Conservation (phyloP, 441 rosid genomes). For the Adansonia rubrostipa region DNA sequence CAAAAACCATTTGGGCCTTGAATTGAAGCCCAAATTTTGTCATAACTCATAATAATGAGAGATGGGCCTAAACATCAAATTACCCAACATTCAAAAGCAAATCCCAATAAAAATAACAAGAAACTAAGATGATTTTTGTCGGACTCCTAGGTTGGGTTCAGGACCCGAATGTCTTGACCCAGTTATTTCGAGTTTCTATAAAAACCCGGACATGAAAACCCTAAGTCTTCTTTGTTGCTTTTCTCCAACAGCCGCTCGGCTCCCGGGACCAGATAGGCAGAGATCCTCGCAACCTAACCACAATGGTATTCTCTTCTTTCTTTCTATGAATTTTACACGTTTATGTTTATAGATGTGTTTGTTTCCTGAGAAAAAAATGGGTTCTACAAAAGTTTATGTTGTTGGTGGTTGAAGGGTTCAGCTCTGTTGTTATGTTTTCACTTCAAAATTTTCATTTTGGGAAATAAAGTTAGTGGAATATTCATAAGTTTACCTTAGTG, state of each 20-base stretch:
- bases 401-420: not conserved
- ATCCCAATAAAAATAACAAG: not conserved
- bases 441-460: not conserved
- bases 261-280: not conserved
- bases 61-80: not conserved
- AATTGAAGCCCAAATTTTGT: too few species aligned
- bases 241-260: too few species aligned
- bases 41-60: not conserved
- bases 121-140: not conserved
- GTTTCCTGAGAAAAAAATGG: not conserved
- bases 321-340: not conserved
- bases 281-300: not conserved
- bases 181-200: not conserved
- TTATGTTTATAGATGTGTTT: not conserved
- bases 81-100: not conserved
- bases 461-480: not conserved
- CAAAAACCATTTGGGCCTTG: not conserved
- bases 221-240: too few species aligned
- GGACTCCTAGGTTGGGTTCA: not conserved
- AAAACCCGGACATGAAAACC: not conserved
- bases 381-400: not conserved
- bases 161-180: constrained; percentile 2
- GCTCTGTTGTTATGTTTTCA: not conserved
- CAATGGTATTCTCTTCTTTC: constrained; percentile 2
- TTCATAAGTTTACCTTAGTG: not conserved